Evolutionary conservation across 2,329 filamentous ascomycete species (phyloP).

Genomic region (Hymenoscyphus albidus): DNA sequence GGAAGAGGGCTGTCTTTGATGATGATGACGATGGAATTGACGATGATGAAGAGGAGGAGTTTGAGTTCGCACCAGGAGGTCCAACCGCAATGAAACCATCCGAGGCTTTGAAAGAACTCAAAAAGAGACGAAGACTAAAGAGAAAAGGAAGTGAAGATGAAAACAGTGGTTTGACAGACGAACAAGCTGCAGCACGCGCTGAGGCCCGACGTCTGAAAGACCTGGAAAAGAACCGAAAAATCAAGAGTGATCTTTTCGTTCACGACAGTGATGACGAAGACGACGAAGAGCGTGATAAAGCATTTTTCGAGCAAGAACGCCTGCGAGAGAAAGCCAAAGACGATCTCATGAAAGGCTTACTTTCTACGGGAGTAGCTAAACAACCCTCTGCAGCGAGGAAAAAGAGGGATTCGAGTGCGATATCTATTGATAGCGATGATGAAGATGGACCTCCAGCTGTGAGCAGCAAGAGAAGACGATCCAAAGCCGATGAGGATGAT

Average conservation of each 20-base stretch:
- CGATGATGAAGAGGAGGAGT: conserved; percentile 42
- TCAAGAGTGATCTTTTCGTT: conserved; percentile 83
- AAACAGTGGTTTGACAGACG: conserved; percentile 49
- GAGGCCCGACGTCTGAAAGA: conserved; percentile 64
- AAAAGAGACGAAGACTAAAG: conserved; percentile 52
- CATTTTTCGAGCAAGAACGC: conserved; percentile 76
- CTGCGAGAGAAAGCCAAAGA: conserved; percentile 50
- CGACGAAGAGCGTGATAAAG: conserved; percentile 68
- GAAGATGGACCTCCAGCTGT: conserved; percentile 21
- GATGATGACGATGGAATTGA: conserved; percentile 62
- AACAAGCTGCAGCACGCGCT: conserved; percentile 57
- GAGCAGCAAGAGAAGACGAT: conserved; percentile 24
- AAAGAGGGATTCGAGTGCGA: conserved; percentile 19
- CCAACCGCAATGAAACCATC: conserved; percentile 54
- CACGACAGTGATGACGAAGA: conserved; percentile 83
- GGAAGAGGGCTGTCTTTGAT: conserved; percentile 61
- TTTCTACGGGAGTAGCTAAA: conserved; percentile 24
- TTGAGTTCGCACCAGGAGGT: conserved; percentile 66
- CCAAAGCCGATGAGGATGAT: conserved; percentile 25
- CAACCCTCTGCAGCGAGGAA: conserved; percentile 12
- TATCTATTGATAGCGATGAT: conserved; percentile 32
- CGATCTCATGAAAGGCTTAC: conserved; percentile 31
- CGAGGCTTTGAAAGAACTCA: conserved; percentile 53
- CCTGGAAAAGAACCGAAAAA: conserved; percentile 69
- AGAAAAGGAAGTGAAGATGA: conserved; percentile 40